A percentile compares a stretch with the other conserved stretches of the same genome.
These are phyloP conservation scores for Ceratobasidium papillatum DNA, from an alignment of 1,284 basidiomycete genomes.

Conservation along the genomic window DNA sequence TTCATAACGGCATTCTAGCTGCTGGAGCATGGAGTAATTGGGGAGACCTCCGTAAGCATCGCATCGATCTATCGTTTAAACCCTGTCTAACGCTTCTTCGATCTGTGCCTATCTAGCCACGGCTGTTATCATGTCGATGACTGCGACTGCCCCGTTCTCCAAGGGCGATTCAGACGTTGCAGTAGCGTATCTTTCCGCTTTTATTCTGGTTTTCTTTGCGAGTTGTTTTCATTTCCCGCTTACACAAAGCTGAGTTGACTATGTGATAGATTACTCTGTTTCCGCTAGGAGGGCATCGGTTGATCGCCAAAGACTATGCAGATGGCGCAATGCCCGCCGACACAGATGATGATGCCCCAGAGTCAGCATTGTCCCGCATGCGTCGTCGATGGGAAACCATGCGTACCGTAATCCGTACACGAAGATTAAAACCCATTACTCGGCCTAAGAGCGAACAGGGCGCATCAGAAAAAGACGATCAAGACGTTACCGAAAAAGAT, in stretches of 20 bases:
- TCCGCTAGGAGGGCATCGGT: constrained; percentile 63
- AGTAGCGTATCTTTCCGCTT: constrained; percentile 66
- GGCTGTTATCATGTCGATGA: constrained; percentile 67
- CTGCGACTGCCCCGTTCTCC: constrained; percentile 62
- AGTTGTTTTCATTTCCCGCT: constrained; percentile 41
- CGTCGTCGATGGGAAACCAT: not conserved
- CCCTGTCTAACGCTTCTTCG: not conserved
- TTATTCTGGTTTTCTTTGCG: constrained; percentile 59
- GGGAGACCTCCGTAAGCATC: constrained; percentile 71
- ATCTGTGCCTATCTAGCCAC: constrained; percentile 59
- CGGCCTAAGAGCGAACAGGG: not conserved
- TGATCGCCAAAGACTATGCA: constrained; percentile 66
- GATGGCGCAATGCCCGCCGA: constrained; percentile 59
- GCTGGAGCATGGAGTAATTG: constrained; percentile 73
- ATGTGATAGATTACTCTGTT: constrained; percentile 65
- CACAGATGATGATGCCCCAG: constrained; percentile 61
- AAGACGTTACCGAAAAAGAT: constrained; percentile 48
- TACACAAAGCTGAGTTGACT: not conserved
- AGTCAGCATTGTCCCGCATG: constrained; percentile 19
- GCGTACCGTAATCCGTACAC: constrained; percentile 46
- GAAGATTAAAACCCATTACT: not conserved
- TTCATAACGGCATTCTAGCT: constrained; percentile 70
- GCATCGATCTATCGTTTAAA: not conserved
- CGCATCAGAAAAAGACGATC: not conserved
- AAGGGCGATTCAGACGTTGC: constrained; percentile 65